A percentile compares a stretch with the other conserved stretches of the same genome.
Conservation (phyloP, 2,329 filamentous ascomycete genomes). For the Claviceps cyperi region DNA sequence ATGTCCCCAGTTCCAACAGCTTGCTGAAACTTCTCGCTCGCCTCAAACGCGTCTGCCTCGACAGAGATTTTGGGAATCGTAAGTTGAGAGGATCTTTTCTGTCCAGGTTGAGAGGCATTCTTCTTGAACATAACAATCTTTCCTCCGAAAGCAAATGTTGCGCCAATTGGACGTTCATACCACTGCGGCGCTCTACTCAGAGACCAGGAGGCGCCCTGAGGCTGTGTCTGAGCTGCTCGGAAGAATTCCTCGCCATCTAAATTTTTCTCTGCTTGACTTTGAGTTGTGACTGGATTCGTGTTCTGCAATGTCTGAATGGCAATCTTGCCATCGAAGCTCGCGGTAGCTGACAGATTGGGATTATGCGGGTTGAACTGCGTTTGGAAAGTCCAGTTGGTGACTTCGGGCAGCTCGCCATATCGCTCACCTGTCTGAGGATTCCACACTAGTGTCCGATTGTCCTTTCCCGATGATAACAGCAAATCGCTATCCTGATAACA, state of each 20-base stretch:
- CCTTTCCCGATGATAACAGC: slow-evolving; percentile 85
- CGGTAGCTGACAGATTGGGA: slow-evolving; percentile 81
- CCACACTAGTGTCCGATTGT: slow-evolving; percentile 92
- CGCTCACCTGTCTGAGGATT: slow-evolving; percentile 82
- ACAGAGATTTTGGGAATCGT: slow-evolving; percentile 78
- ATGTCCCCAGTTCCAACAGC: slow-evolving; percentile 68
- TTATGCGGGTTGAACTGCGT: slow-evolving; percentile 90
- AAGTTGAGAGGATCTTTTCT: slow-evolving; percentile 59
- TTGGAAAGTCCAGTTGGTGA: slow-evolving; percentile 98
- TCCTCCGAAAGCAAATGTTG: slow-evolving; percentile 89
- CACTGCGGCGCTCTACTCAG: slow-evolving; percentile 77
- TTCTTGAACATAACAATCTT: slow-evolving; percentile 68
- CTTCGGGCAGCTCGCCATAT: slow-evolving; percentile 86
- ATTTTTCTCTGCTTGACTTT: slow-evolving; percentile 50
- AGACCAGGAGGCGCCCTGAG: slow-evolving; percentile 80
- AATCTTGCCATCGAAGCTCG: slow-evolving; percentile 95
- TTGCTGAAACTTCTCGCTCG: slow-evolving; percentile 76
- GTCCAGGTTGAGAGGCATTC: slow-evolving; percentile 42
- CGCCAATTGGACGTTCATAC: slow-evolving; percentile 73
- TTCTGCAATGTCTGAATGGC: slow-evolving; percentile 88
- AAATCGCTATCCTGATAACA: slow-evolving; percentile 82
- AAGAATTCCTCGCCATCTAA: slow-evolving; percentile 95
- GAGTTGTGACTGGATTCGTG: slow-evolving; percentile 63
- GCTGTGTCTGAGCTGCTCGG: slow-evolving; percentile 78
- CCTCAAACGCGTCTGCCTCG: slow-evolving; percentile 69